Conservation (phyloP, 2,329 filamentous ascomycete genomes). For the Hortaea werneckii region DNA sequence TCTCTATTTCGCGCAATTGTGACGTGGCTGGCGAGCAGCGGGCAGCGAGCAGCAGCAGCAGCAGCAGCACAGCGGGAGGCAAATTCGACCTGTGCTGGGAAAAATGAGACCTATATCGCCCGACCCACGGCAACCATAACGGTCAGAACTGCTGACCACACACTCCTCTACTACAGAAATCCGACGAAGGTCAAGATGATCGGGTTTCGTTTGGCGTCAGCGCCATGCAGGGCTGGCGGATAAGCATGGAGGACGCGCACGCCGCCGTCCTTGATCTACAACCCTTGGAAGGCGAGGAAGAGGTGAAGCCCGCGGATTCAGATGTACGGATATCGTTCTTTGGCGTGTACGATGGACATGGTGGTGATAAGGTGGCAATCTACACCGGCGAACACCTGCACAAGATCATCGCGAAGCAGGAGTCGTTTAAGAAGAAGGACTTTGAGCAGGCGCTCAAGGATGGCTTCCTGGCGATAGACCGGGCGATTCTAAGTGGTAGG, state of each 20-base stretch:
- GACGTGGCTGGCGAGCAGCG: no score
- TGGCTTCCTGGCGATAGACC: constrained; percentile 89
- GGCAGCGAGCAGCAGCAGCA: no score
- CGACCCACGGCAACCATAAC: constrained; percentile 1
- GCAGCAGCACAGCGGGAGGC: no score
- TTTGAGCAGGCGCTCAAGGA: constrained; percentile 95
- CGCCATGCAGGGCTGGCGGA: constrained; percentile 99
- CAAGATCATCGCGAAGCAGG: constrained; percentile 89
- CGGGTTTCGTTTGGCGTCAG: constrained; percentile 88
- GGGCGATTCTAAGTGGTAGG: constrained; percentile 89
- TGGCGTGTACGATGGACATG: constrained; percentile 95
- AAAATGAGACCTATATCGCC: background rate
- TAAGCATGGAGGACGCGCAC: constrained; percentile 98
- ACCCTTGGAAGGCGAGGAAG: constrained; percentile 44
- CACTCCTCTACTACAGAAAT: constrained; percentile 49
- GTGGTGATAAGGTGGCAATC: constrained; percentile 88
- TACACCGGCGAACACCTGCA: constrained; percentile 90
- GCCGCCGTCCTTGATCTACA: constrained; percentile 81
- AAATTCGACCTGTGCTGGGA: background rate
- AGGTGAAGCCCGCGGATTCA: constrained; percentile 48
- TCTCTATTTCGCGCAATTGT: background rate
- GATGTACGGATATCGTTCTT: constrained; percentile 82
- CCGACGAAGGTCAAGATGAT: constrained; percentile 83
- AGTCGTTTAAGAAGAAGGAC: constrained; percentile 81
- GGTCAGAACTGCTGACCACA: constrained; percentile 1